These are phyloP conservation scores for Shiraia sp. DNA, from an alignment of 2,329 filamentous ascomycete genomes.

Conservation along the genomic window DNA sequence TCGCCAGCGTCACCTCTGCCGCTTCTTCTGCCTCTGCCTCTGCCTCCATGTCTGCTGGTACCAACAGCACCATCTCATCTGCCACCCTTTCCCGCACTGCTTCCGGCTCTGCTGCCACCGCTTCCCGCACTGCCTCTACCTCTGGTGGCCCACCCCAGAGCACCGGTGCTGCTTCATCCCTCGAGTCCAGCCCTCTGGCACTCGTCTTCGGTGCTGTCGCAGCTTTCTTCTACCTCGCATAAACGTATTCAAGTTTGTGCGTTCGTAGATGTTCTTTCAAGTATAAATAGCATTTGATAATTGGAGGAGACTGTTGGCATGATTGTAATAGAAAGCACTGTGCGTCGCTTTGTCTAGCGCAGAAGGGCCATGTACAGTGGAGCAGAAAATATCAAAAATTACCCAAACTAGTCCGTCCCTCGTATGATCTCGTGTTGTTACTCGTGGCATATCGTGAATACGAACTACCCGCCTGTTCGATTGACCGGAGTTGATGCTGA, in stretches of 20 bases:
- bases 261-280: not conserved
- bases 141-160: conserved; percentile 20
- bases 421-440: conserved; percentile 1
- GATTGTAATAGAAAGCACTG: conserved; percentile 14
- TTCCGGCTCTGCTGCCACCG: conserved; percentile 14
- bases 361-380: conserved; percentile 29
- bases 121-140: conserved; percentile 18
- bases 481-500: no score
- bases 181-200: conserved; percentile 43
- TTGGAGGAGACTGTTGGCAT: not conserved
- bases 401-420: not conserved
- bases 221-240: conserved; percentile 48
- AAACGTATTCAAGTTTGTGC: conserved; percentile 15
- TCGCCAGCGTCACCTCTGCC: no score
- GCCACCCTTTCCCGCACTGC: conserved; percentile 27
- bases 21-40: conserved; percentile 28
- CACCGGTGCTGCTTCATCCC: conserved; percentile 33
- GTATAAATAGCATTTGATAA: not conserved
- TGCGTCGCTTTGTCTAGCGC: conserved; percentile 30
- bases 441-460: not conserved
- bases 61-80: conserved; percentile 33
- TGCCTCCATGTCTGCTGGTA: conserved; percentile 16
- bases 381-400: conserved; percentile 18
- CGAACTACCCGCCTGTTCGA: no score
- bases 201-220: conserved; percentile 47